Percentiles rank a stretch among this genome's conserved stretches.
These are phyloP conservation scores for Russula virescens DNA, from an alignment of 768 basidiomycete genomes.

Conservation along the genomic window DNA sequence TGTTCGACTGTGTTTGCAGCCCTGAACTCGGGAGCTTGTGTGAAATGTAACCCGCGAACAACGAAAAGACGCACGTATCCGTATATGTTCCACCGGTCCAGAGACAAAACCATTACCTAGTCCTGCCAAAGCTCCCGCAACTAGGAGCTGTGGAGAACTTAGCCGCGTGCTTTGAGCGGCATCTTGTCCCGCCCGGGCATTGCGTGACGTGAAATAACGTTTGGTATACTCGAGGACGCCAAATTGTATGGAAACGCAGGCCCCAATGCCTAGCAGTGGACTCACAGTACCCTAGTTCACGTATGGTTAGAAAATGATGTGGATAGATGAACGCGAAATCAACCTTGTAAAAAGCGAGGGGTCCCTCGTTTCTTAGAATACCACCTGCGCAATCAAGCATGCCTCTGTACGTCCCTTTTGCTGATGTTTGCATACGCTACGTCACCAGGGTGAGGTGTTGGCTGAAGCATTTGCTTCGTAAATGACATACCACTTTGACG, in stretches of 20 bases:
- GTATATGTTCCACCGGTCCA: conserved; percentile 95
- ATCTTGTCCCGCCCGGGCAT: conserved; percentile 52
- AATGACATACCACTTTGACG: conserved; percentile 80
- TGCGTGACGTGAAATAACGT: conserved; percentile 64
- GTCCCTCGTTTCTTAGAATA: conserved; percentile 86
- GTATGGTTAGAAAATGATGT: not conserved
- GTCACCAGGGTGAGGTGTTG: conserved; percentile 12
- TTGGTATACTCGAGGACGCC: conserved; percentile 84
- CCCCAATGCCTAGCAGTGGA: conserved; percentile 85
- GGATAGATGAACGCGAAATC: conserved; percentile 13
- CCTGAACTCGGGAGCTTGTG: conserved; percentile 41
- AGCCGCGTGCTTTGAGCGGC: conserved; percentile 61
- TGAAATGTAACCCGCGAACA: conserved; percentile 1
- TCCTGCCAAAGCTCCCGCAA: conserved; percentile 79
- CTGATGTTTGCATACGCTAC: conserved; percentile 90
- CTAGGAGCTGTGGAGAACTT: conserved; percentile 57
- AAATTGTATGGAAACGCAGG: conserved; percentile 96
- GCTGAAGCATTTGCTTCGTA: conserved; percentile 10
- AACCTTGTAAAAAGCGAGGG: conserved; percentile 94
- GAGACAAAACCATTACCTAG: conserved; percentile 89
- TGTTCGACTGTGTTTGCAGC: conserved; percentile 83
- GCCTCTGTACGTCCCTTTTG: conserved; percentile 82
- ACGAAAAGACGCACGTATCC: conserved; percentile 65
- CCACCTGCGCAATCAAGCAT: conserved; percentile 89
- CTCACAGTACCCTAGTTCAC: conserved; percentile 73